Evolutionary conservation across 2,329 filamentous ascomycete genomes (phyloP), one percentile per base, ranked within the genome.

Genomic region (Cladosporium sp.): DNA sequence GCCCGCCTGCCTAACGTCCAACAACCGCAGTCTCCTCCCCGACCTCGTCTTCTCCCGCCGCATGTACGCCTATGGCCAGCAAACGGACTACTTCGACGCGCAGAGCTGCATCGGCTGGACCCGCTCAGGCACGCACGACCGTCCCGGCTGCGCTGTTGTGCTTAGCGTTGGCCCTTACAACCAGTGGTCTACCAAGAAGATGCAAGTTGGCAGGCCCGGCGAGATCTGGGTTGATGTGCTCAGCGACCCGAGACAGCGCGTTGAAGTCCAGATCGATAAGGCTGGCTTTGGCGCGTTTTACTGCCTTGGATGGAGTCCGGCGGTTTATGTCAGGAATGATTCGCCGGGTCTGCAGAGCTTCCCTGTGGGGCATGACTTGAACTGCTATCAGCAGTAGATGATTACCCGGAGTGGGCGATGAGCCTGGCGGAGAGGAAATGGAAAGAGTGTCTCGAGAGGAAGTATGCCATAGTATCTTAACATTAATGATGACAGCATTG

Each of bases 41-140:
- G 81, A 83, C 18, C 80, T 91, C 25, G 82, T 86, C 43, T 81
- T 88, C 11, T 86, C 86, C 1, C 82, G 89, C 10, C 88, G 86
- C 70, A 78, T 89, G 7, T 91, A 88, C 72, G 87, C 88, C 0
- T 90, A 91, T 68, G 89, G 89, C 8, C 77, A 81, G 26, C 88
- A 91, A 72, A 77, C 82, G 49, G 84, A 91, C 69, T 91, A 90
- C 72, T 88, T 88, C 68, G 84, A 89, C 70, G 77, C 81, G 11
- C 76, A 82, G 14, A 84, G 85, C 62, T 89, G 86, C 73, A 82
- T 91, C 63, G 88, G 88, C 60, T 88, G 84, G 79, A 84, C 86
- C 46, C 79, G 85, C 10, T 78, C 79, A 53, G 84, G 84, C 16
- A 80, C 79, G 0, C 77, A 77, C 71, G 81, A 82, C 66, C 58